Evolutionary conservation across 441 rosid genomes (phyloP), one percentile per base, ranked within the genome.

Genomic region (Adansonia madagascariensis): DNA sequence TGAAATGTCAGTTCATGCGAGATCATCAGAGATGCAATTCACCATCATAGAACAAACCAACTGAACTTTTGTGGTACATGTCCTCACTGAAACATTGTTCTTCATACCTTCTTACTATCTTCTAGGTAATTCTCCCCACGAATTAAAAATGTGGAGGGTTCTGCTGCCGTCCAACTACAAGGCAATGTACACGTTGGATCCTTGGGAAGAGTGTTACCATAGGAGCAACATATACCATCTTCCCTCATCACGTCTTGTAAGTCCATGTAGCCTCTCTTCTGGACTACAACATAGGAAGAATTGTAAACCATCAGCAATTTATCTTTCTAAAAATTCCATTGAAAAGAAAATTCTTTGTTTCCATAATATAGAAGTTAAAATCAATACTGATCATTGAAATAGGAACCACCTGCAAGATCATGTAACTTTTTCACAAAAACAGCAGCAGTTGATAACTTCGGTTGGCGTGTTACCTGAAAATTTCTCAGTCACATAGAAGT

Each of bases 261-360:
- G 86, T 95, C 99, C 79, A 92, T 84, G 80, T 93, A 95, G 77
- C 98, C 98, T 85, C 89, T 91, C 87, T 92, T 95, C 75, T 95
- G 97, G 85, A 92, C 99, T 95, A 88, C 77, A 75, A 61, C 35
- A 77, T 46, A 15, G 44, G n/a, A 85, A 6, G 12, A 71, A 12
- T 49, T 18, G 49, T 63, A 9, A 81, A 76, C 62, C 71, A 50
- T 76, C 77, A 81, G 43, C 72, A 66, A 20, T 67, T 27, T 39
- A 49, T 70, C 39, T 55, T 8, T 27, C 66, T 7, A 35, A 60
- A 71, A 71, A 20, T 77, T 64, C 75, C 72, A 74, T 75, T 64
- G 65, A 62, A 14, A 70, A 76, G n/a, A 31, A 65, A 66, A 71
- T 70, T 50, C 41, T 46, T 65, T 11, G 65, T 77, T 57, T 35